phyloP scores from a whole-genome alignment of 2,329 filamentous ascomycete species.

The Orbilia brochopaga region DNA sequence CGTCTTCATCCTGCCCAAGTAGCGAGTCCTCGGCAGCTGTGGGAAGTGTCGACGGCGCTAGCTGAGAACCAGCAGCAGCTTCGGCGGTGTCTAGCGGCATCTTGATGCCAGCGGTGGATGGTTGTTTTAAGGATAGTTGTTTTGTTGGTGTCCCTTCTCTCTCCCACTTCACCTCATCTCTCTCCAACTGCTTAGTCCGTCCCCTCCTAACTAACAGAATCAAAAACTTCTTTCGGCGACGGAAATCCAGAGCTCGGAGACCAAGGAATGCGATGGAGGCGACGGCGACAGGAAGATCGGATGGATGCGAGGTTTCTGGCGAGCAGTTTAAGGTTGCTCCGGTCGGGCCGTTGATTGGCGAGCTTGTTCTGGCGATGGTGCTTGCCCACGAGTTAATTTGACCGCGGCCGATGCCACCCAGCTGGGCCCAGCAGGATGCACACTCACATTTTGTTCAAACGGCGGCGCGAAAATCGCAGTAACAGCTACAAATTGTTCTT shows the following conservation, averaged over 20 bases:
- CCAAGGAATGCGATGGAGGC: not conserved
- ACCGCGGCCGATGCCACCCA: not conserved
- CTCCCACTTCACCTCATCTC: constrained; percentile 43
- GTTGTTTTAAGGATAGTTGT: constrained; percentile 8
- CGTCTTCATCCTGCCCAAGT: constrained; percentile 21
- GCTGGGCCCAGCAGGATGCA: not conserved
- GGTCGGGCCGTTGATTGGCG: constrained; percentile 22
- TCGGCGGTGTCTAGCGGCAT: constrained; percentile 38
- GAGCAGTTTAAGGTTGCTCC: constrained; percentile 21
- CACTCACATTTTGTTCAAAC: not conserved
- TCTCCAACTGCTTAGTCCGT: constrained; percentile 21
- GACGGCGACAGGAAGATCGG: constrained; percentile 10
- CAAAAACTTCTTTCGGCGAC: constrained; percentile 1
- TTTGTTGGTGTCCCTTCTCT: constrained; percentile 23
- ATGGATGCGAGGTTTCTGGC: constrained; percentile 21
- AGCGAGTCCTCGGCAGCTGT: constrained; percentile 10
- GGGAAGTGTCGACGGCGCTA: constrained; percentile 10
- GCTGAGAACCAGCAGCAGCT: constrained; percentile 18
- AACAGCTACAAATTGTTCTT: not conserved
- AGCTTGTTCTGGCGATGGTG: constrained; percentile 28
- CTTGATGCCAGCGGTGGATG: constrained; percentile 15
- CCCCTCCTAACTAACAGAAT: constrained; percentile 10
- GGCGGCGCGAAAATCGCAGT: not conserved
- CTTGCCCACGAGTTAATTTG: not conserved
- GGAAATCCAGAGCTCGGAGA: too few relatives aligned